These are phyloP conservation scores for Orbilia ellipsospora DNA, from an alignment of 2,329 filamentous ascomycete genomes.

Conservation along the genomic window DNA sequence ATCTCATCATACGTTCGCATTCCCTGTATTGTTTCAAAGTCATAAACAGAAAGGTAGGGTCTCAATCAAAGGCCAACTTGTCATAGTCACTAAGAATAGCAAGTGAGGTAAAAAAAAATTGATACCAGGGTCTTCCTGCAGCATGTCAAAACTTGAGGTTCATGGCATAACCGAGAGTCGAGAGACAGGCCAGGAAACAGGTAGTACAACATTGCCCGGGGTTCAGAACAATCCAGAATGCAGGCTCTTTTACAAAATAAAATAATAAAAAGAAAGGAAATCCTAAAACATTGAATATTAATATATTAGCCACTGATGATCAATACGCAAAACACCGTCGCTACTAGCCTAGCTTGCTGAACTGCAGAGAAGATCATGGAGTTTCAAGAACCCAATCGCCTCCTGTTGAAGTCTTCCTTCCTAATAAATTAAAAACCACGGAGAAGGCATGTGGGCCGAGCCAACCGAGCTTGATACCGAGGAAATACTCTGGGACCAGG, in stretches of 20 bases:
- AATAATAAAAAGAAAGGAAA: no score
- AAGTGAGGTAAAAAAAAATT: neutral
- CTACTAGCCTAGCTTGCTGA: neutral
- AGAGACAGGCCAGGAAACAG: neutral
- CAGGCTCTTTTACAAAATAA: no score
- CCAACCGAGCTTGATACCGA: conserved; percentile 47
- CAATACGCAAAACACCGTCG: no score
- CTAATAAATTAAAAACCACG: conserved; percentile 18
- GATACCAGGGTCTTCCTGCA: neutral
- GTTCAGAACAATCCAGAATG: no score
- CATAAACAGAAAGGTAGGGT: no score
- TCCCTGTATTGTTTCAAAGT: no score
- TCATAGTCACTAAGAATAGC: no score
- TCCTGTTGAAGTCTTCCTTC: conserved; percentile 31
- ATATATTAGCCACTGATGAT: no score
- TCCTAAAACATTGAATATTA: no score
- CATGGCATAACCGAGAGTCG: conserved; percentile 11
- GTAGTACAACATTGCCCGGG: conserved; percentile 3
- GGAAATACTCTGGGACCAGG: conserved; percentile 7
- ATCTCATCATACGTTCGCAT: no score
- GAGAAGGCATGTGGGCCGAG: conserved; percentile 40
- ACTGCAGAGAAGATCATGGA: conserved; percentile 28
- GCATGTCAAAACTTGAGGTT: conserved; percentile 7
- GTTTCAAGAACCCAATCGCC: conserved; percentile 25
- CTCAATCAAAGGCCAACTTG: no score